Evolutionary conservation across 2,329 filamentous ascomycete species (phyloP).

Genomic region (Aspergillus fumigatiaffinis): DNA sequence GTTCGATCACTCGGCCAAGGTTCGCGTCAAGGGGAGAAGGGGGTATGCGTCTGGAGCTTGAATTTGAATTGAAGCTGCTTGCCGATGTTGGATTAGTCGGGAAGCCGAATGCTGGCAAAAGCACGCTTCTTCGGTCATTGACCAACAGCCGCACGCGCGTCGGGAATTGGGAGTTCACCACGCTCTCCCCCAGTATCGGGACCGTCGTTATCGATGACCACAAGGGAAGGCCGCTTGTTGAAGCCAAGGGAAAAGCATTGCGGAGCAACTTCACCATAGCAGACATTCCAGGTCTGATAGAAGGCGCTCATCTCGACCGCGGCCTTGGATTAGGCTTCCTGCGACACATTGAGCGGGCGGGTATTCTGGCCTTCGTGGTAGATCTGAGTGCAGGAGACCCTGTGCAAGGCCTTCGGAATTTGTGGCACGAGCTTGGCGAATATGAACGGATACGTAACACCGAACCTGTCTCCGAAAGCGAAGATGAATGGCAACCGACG

Average conservation of each 20-base stretch:
- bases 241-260: slow-evolving; percentile 48
- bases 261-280: slow-evolving; percentile 86
- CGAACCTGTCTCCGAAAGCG: slow-evolving; percentile 62
- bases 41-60: slow-evolving; percentile 71
- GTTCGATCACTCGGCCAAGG: slow-evolving; percentile 69
- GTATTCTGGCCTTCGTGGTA: slow-evolving; percentile 88
- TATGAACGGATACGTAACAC: slow-evolving; percentile 79
- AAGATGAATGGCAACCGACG: slow-evolving; percentile 51
- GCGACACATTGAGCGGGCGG: slow-evolving; percentile 88
- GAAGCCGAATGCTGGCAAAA: slow-evolving; percentile 93
- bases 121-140: slow-evolving; percentile 80
- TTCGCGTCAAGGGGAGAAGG: slow-evolving; percentile 84
- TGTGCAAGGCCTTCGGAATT: slow-evolving; percentile 68
- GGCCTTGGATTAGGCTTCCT: slow-evolving; percentile 89
- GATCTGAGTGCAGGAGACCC: slow-evolving; percentile 79
- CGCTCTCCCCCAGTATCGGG: slow-evolving; percentile 88
- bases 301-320: slow-evolving; percentile 86
- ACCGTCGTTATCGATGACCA: slow-evolving; percentile 90
- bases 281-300: slow-evolving; percentile 90
- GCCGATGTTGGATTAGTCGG: slow-evolving; percentile 94
- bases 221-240: slow-evolving; percentile 64
- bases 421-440: slow-evolving; percentile 87
- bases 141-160: slow-evolving; percentile 86
- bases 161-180: slow-evolving; percentile 96
- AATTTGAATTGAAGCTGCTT: slow-evolving; percentile 89